Conservation (phyloP, 2,329 filamentous ascomycete species). For the Ceratocystis destructans region DNA sequence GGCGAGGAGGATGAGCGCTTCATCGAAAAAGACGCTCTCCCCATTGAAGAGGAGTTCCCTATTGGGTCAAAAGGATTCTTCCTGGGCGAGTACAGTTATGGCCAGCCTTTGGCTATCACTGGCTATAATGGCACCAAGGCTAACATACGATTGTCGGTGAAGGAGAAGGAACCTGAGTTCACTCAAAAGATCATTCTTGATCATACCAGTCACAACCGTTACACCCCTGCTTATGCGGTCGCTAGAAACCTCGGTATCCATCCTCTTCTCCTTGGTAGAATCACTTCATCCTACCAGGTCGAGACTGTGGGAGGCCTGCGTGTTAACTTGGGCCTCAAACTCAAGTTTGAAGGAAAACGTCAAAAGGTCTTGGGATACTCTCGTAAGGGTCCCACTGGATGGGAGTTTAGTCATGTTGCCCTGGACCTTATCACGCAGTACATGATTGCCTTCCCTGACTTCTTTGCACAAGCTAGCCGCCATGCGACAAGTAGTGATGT, state of each 20-base stretch:
- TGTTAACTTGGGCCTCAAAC: conserved; percentile 82
- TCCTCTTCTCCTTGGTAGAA: conserved; percentile 80
- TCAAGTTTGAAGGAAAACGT: conserved; percentile 94
- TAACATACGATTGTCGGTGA: conserved; percentile 63
- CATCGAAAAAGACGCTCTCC: conserved; percentile 73
- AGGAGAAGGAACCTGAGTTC: conserved; percentile 67
- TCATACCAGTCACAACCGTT: conserved; percentile 57
- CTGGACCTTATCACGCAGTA: conserved; percentile 71
- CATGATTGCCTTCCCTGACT: conserved; percentile 89
- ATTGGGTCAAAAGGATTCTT: conserved; percentile 75
- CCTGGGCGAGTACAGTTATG: conserved; percentile 84
- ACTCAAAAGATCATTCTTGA: conserved; percentile 56
- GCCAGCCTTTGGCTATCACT: conserved; percentile 71
- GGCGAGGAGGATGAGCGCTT: conserved; percentile 86
- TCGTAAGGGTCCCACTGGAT: conserved; percentile 69
- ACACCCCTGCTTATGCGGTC: conserved; percentile 78
- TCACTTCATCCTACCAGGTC: conserved; percentile 87
- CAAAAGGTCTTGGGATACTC: conserved; percentile 94
- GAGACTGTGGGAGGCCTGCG: conserved; percentile 62
- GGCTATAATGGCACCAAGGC: conserved; percentile 62
- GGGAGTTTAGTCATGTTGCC: conserved; percentile 88
- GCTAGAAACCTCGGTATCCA: conserved; percentile 70
- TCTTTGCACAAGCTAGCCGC: conserved; percentile 74
- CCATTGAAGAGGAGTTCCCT: conserved; percentile 86
- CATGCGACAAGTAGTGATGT: conserved; percentile 80